Conservation (phyloP, 2,329 filamentous ascomycete species). For the Dryadomyces quercivorus region DNA sequence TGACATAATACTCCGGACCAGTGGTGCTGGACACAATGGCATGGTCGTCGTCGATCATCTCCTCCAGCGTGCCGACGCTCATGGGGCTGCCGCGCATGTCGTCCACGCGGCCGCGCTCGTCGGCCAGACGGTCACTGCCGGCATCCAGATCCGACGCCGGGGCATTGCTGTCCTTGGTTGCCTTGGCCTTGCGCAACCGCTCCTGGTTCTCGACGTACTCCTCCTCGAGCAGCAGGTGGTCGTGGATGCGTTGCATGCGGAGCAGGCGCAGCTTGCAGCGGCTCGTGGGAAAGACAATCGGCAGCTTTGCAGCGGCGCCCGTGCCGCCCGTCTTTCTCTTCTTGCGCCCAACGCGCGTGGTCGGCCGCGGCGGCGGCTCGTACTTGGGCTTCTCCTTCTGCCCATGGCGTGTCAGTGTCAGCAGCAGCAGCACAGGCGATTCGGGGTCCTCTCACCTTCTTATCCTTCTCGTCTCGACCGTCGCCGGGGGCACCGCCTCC, state of each 20-base stretch:
- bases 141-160: conserved; percentile 61
- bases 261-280: conserved; percentile 95
- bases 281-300: conserved; percentile 85
- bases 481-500: conserved; percentile 57
- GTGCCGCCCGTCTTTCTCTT: conserved; percentile 94
- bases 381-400: conserved; percentile 99
- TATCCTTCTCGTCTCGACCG: conserved; percentile 76
- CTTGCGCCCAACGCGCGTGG: conserved; percentile 92
- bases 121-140: conserved; percentile 70
- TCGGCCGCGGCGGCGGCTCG: conserved; percentile 92
- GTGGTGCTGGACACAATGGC: conserved; percentile 97
- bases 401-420: conserved; percentile 7
- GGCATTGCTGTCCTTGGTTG: conserved; percentile 55
- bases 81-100: conserved; percentile 98
- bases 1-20: conserved; percentile 97
- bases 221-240: conserved; percentile 91
- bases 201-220: conserved; percentile 99
- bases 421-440: neutral
- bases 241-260: conserved; percentile 97
- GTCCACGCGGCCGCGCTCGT: conserved; percentile 88
- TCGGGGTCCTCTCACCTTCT: conserved; percentile 55
- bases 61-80: conserved; percentile 94
- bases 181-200: conserved; percentile 83
- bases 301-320: conserved; percentile 90
- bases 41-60: conserved; percentile 98